These are phyloP conservation scores for Botrytis cinerea DNA, from an alignment of 2,329 filamentous ascomycete genomes.

Conservation along the genomic window DNA sequence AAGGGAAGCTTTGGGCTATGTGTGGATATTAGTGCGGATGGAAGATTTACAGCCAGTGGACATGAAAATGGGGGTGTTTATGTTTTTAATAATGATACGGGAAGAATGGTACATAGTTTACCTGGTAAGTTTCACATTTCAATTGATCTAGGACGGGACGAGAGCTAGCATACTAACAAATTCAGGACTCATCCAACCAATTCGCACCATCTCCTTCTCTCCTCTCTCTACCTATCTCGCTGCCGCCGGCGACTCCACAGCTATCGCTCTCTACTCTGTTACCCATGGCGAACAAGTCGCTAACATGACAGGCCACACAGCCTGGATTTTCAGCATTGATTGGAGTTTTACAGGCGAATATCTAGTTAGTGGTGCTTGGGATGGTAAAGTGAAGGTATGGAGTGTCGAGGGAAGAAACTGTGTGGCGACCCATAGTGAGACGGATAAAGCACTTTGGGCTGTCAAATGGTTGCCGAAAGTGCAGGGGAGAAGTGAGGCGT, in stretches of 20 bases:
- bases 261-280: slow-evolving; percentile 92
- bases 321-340: slow-evolving; percentile 88
- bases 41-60: slow-evolving; percentile 83
- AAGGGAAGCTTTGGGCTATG: slow-evolving; percentile 90
- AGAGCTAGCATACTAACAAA: slow-evolving; percentile 30
- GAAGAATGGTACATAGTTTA: slow-evolving; percentile 81
- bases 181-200: slow-evolving; percentile 78
- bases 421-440: slow-evolving; percentile 92
- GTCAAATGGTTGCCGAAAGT: slow-evolving; percentile 82
- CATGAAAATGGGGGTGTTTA: slow-evolving; percentile 92
- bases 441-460: slow-evolving; percentile 80
- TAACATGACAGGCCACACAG: slow-evolving; percentile 75
- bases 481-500: slow-evolving; percentile 60
- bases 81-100: slow-evolving; percentile 91
- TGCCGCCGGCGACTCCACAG: slow-evolving; percentile 82
- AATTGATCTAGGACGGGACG: neutral
- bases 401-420: slow-evolving; percentile 80
- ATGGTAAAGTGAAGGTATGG: slow-evolving; percentile 97
- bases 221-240: slow-evolving; percentile 82
- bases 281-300: slow-evolving; percentile 89
- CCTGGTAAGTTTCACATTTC: slow-evolving; percentile 56
- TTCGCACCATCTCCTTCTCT: slow-evolving; percentile 84
- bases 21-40: slow-evolving; percentile 78
- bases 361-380: slow-evolving; percentile 81
- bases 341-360: slow-evolving; percentile 95